Base-by-base conservation (phyloP, 495 filamentous ascomycete genomes). In the Articulospora tetracladia region DNA sequence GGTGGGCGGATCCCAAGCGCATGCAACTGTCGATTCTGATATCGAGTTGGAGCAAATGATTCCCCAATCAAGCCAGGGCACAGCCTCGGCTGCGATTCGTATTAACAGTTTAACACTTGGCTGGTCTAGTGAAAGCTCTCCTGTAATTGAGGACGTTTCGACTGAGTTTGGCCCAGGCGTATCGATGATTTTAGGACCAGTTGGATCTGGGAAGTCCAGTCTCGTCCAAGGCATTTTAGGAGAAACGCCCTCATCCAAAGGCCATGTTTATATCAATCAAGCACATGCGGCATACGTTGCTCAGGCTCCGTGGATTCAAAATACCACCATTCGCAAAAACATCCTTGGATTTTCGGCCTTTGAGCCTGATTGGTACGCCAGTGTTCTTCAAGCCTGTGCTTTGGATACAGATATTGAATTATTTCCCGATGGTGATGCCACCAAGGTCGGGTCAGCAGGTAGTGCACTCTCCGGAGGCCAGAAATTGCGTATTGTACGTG, bases 381-480 rank as follows among this genome's bases (percentile, higher is more conserved):
- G 28, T 3, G 69, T 73, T 2, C 26, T 75, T 2, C 32, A 64
- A 17, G 56, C 69, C 7, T 75, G 72, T 32, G 72, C 65, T 1
- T 52, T 78, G 1, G 61, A 66, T 24, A 15, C 62, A 0, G 72
- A 76, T 59, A 51, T 77, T 17, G 50, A 44, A 6, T 6, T 76
- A 17, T 71, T 89, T 25, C 77, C 80, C 8, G 68, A 73, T n/a
- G 77, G 76, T 0, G 83, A 86, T 60, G 61, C 74, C 24, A 84
- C 81, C 13, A 57, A 62, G 6, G 77, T 84, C 60, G 84, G 83
- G 27, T 82, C 77, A 67, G 79, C 79, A 58, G 84, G 83, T 4
- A 71, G 81, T 49, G 73, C 76, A 10, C 73, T 87, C 11, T 83
- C 78, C 65, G 83, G 83, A 17, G 84, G 84, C 1, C 83, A 87